Percentiles rank a stretch among this genome's conserved stretches.
These are phyloP conservation scores for Cordyceps tenuipes DNA, from an alignment of 2,329 filamentous ascomycete species.

Conservation along the genomic window DNA sequence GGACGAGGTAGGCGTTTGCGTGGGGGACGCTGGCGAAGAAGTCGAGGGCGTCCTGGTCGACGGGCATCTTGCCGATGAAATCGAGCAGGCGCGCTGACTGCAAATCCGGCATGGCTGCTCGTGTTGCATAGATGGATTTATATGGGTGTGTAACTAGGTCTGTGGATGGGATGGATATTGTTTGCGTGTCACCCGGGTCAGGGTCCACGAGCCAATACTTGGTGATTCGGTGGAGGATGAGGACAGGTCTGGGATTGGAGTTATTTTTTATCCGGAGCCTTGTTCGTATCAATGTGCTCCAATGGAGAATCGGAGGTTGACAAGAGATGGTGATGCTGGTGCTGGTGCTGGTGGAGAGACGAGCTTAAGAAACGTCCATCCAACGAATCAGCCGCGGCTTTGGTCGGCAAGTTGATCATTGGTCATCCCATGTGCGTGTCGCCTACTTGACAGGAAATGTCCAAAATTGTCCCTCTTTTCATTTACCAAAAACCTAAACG, in stretches of 20 bases:
- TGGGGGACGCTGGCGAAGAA: not conserved
- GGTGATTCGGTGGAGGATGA: not conserved
- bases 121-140: not conserved
- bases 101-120: not conserved
- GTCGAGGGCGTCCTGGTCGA: not conserved
- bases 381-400: not conserved
- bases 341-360: not conserved
- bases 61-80: constrained; percentile 1
- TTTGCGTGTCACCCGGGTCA: too few species aligned
- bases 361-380: not conserved
- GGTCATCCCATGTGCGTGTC: not conserved
- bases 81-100: not conserved
- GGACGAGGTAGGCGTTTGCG: not conserved
- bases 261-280: too few species aligned
- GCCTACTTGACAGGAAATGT: not conserved
- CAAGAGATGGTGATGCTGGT: too few species aligned
- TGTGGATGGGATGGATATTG: not conserved
- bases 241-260: not conserved
- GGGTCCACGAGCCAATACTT: not conserved
- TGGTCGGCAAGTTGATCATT: not conserved
- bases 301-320: too few species aligned
- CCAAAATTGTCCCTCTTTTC: too few species aligned
- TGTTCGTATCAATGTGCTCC: not conserved
- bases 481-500: too few species aligned
- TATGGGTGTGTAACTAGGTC: too few species aligned